phyloP scores from a whole-genome alignment of 371 early-diverging fungal species.

The Mucor irregularis region DNA sequence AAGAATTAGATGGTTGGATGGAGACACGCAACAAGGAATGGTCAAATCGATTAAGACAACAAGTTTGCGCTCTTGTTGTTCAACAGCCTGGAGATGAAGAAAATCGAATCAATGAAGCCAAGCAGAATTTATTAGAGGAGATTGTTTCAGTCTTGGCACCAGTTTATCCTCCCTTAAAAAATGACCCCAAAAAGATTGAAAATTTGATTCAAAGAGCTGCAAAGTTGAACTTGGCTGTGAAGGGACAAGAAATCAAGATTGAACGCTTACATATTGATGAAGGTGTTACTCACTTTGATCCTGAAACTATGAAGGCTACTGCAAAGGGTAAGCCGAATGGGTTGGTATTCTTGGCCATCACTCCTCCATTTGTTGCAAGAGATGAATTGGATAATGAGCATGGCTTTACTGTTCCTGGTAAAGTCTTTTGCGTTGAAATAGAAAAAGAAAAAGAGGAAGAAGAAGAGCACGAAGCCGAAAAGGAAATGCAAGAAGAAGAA shows the following conservation, averaged over 20 bases:
- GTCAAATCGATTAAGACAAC: constrained; percentile 45
- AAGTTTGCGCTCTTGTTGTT: constrained; percentile 38
- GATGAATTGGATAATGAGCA: constrained; percentile 46
- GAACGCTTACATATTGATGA: constrained; percentile 32
- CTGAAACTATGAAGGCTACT: constrained; percentile 34
- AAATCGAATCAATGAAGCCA: constrained; percentile 23
- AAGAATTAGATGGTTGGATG: constrained; percentile 41
- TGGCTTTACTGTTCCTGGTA: constrained; percentile 42
- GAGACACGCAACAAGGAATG: constrained; percentile 33
- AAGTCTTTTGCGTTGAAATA: constrained; percentile 36
- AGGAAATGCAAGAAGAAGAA: not conserved
- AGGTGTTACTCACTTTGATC: constrained; percentile 29
- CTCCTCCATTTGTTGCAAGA: constrained; percentile 39
- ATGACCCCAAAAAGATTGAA: constrained; percentile 35
- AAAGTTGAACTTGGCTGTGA: constrained; percentile 43
- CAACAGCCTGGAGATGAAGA: constrained; percentile 42
- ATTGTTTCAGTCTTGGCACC: constrained; percentile 20
- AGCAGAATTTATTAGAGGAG: constrained; percentile 16
- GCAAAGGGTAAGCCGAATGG: constrained; percentile 37
- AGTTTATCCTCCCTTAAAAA: constrained; percentile 33
- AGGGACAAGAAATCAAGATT: constrained; percentile 45
- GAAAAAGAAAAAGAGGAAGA: not conserved
- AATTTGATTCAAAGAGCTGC: constrained; percentile 32
- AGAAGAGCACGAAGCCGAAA: not conserved
- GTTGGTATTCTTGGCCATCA: constrained; percentile 30